Conservation (phyloP, 768 basidiomycete species). For the Kwoniella pini region DNA sequence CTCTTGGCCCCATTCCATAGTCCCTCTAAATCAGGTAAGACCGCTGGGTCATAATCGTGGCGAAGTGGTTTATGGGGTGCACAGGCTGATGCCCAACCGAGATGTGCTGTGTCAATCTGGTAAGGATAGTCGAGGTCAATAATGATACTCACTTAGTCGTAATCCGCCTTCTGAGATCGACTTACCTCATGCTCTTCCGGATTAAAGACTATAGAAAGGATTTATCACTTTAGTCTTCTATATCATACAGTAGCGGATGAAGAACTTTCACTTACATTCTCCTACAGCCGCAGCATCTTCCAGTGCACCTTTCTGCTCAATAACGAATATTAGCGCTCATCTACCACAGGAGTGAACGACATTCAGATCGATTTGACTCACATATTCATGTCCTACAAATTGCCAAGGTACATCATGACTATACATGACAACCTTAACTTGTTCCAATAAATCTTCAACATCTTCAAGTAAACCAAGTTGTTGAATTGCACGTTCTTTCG, state of each 20-base stretch:
- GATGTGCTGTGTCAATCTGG: constrained; percentile 44
- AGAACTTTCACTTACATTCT: constrained; percentile 37
- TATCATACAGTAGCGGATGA: background rate
- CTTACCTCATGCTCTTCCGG: constrained; percentile 44
- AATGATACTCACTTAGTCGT: background rate
- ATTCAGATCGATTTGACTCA: constrained; percentile 22
- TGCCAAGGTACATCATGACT: constrained; percentile 52
- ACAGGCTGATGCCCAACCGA: constrained; percentile 52
- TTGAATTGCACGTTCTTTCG: constrained; percentile 35
- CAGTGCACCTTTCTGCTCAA: constrained; percentile 40
- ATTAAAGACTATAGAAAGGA: constrained; percentile 31
- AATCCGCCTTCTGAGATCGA: too few species aligned
- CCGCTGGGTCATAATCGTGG: constrained; percentile 31
- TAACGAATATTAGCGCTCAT: background rate
- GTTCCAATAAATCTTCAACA: constrained; percentile 36
- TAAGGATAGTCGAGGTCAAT: background rate
- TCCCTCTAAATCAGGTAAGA: constrained; percentile 32
- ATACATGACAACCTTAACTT: constrained; percentile 43
- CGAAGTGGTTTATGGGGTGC: constrained; percentile 49
- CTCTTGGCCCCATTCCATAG: constrained; percentile 39
- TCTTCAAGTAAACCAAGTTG: constrained; percentile 44
- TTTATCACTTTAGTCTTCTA: constrained; percentile 15
- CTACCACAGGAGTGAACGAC: background rate
- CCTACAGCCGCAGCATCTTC: constrained; percentile 44
- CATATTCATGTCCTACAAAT: constrained; percentile 51